phyloP scores from a whole-genome alignment of 257 asterid species.

The Schizonepeta tenuifolia region DNA sequence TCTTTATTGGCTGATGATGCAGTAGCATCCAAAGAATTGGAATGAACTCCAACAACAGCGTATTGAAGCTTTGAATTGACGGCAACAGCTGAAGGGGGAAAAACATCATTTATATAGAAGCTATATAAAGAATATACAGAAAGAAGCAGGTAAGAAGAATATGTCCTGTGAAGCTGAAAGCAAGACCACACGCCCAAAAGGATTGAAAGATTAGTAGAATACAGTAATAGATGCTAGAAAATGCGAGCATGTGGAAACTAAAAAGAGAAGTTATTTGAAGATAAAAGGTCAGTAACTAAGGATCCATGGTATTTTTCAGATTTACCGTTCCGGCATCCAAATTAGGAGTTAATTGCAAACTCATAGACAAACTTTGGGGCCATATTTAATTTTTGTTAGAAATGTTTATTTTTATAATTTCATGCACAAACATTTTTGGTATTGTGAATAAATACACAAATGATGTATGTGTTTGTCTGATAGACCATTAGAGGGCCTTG shows the following conservation, averaged over 20 bases:
- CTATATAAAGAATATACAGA: neutral
- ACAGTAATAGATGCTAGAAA: slow-evolving; percentile 6
- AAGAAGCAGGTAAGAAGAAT: neutral
- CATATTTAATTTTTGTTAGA: no score
- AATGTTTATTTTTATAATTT: no score
- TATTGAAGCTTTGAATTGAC: slow-evolving; percentile 90
- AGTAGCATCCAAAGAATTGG: slow-evolving; percentile 47
- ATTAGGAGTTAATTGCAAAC: no score
- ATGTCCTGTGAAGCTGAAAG: neutral
- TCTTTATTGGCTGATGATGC: slow-evolving; percentile 55
- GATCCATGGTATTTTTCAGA: neutral
- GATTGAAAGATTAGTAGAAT: neutral
- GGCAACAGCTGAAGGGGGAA: slow-evolving; percentile 75
- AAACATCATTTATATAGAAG: slow-evolving; percentile 9
- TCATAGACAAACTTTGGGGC: neutral
- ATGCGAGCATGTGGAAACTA: neutral
- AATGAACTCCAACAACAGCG: slow-evolving; percentile 81
- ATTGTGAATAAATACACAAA: neutral
- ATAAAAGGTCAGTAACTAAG: neutral
- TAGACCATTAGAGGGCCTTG: no score
- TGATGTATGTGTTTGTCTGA: no score
- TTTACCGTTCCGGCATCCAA: no score
- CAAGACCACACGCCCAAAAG: slow-evolving; percentile 15
- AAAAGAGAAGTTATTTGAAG: neutral
- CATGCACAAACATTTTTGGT: neutral